Evolutionary conservation across 2,329 filamentous ascomycete species (phyloP).

Genomic region (Bipolaris cookei): DNA sequence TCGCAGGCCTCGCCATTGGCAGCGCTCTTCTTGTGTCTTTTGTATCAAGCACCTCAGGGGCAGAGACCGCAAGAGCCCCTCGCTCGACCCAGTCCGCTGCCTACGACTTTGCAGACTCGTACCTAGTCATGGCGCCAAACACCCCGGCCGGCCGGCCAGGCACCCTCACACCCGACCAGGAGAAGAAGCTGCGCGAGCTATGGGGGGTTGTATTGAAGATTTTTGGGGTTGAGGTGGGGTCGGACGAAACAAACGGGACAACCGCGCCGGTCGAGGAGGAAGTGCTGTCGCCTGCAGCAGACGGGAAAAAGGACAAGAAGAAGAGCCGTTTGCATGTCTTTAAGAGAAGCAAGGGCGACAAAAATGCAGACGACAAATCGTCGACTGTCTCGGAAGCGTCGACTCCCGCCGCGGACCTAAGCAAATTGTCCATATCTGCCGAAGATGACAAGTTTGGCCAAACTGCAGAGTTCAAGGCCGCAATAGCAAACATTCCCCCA

Average conservation of each 20-base stretch:
- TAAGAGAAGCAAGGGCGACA: constrained; percentile 62
- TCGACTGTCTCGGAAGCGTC: constrained; percentile 30
- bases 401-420: constrained; percentile 37
- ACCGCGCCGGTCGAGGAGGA: constrained; percentile 22
- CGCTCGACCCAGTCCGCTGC: constrained; percentile 26
- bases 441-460: constrained; percentile 91
- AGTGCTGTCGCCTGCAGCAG: constrained; percentile 21
- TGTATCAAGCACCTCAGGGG: constrained; percentile 16
- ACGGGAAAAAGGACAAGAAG: constrained; percentile 66
- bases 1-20: constrained; percentile 43
- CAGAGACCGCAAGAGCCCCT: constrained; percentile 13
- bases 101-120: constrained; percentile 36
- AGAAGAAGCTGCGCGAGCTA: constrained; percentile 84
- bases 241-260: constrained; percentile 36
- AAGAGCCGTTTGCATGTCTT: constrained; percentile 78
- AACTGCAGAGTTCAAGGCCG: constrained; percentile 83
- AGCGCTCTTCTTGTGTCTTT: constrained; percentile 40
- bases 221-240: constrained; percentile 61
- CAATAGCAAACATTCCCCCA: constrained; percentile 75
- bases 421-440: constrained; percentile 41
- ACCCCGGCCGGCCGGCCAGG: constrained; percentile 75
- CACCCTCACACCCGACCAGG: constrained; percentile 87
- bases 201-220: constrained; percentile 80
- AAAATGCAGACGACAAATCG: constrained; percentile 46
- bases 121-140: constrained; percentile 50